Evolutionary conservation across 2,329 filamentous ascomycete species (phyloP).

Genomic region (Venturia oleaginea): DNA sequence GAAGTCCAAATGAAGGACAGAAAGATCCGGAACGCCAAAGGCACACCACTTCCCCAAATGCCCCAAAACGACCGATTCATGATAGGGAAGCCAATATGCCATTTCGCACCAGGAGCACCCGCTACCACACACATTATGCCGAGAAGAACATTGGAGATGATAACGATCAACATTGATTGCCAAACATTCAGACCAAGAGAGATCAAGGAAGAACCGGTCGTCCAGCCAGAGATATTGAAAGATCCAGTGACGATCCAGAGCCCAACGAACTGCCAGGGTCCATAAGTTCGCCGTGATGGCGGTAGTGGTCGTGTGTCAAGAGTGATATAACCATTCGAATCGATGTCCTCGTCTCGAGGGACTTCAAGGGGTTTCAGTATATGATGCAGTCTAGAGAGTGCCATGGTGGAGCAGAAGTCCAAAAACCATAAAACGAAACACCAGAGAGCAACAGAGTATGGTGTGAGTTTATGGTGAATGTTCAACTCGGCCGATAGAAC

Average conservation of each 20-base stretch:
- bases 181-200: slow-evolving; percentile 32
- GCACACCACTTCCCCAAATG: slow-evolving; percentile 31
- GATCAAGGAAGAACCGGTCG: slow-evolving; percentile 29
- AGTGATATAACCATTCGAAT: slow-evolving; percentile 31
- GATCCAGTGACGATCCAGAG: slow-evolving; percentile 32
- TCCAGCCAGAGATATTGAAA: slow-evolving; percentile 20
- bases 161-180: slow-evolving; percentile 31
- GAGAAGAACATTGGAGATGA: slow-evolving; percentile 32
- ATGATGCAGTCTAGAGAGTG: neutral
- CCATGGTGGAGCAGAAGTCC: neutral
- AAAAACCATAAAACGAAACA: neutral
- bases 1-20: slow-evolving; percentile 33
- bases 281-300: slow-evolving; percentile 31
- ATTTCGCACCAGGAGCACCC: slow-evolving; percentile 31
- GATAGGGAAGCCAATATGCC: slow-evolving; percentile 37
- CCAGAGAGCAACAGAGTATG: neutral
- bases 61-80: slow-evolving; percentile 34
- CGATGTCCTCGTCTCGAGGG: neutral
- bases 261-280: slow-evolving; percentile 28
- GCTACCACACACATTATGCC: slow-evolving; percentile 26
- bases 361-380: neutral
- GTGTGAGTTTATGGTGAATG: neutral
- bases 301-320: slow-evolving; percentile 23
- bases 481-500: neutral
- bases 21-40: slow-evolving; percentile 33